Percentiles rank a stretch among this genome's conserved stretches.
Conservation (phyloP, 163 green algal genomes). For the Chlamydomonas reinhardtii region DNA sequence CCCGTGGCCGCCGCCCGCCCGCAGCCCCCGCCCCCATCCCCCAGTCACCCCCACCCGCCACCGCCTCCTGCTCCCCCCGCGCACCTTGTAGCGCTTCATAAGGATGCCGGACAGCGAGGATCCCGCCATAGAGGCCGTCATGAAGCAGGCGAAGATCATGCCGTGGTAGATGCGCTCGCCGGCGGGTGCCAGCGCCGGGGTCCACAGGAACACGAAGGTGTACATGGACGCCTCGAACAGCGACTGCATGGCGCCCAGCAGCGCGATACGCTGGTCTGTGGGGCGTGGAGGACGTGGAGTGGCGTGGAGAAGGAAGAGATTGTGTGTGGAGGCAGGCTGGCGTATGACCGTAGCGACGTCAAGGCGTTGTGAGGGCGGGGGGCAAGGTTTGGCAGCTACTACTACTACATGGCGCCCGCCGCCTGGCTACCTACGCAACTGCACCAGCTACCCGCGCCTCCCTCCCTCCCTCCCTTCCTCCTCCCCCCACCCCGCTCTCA, state of each 20-base stretch:
- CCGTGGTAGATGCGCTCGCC: conserved; percentile 89
- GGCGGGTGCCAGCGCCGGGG: conserved; percentile 82
- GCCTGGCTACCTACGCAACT: too few relatives aligned
- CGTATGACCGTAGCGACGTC: too few relatives aligned
- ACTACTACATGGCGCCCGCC: too few relatives aligned
- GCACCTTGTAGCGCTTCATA: conserved; percentile 53
- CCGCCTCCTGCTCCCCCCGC: background rate
- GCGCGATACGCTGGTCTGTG: conserved; percentile 84
- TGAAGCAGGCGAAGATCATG: conserved; percentile 98
- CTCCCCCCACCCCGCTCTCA: background rate
- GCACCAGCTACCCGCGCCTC: too few relatives aligned
- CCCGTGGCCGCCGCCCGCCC: too few relatives aligned
- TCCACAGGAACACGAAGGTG: conserved; percentile 93
- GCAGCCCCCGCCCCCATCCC: too few relatives aligned
- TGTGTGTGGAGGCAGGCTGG: background rate
- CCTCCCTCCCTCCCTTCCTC: background rate
- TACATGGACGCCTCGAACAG: conserved; percentile 96
- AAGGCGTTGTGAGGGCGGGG: too few relatives aligned
- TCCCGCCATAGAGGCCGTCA: conserved; percentile 93
- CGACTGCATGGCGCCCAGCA: conserved; percentile 91
- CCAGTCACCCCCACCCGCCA: background rate
- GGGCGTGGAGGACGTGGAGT: background rate
- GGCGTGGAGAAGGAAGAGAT: background rate
- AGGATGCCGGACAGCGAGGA: conserved; percentile 71
- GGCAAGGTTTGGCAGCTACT: too few relatives aligned